Evolutionary conservation across 805 yeast genomes (phyloP), one percentile per base, ranked within the genome.

Genomic region (Candida jianshihensis): DNA sequence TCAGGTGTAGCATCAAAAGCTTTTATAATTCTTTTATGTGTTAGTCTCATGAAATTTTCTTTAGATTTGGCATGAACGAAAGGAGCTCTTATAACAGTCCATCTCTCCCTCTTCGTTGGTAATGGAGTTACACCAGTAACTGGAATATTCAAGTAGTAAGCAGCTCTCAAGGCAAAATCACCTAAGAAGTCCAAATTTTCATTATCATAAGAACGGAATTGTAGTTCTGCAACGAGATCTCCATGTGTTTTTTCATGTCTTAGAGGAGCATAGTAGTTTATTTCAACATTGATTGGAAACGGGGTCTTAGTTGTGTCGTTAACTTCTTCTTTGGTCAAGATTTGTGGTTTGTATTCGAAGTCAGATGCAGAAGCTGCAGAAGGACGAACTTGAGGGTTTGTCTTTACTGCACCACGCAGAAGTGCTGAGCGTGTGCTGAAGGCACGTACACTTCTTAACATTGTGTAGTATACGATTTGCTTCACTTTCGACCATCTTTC

Each of bases 21-120:
- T 47, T 70, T 71, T 46, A 92, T 67, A 41, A 73, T 58, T 43
- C 95, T 75, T 49, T 81, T 77, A 58, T 76, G 84, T 1, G 97
- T 92, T 33, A 75, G 71, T 65, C 97, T 79, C 65, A 85, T 84
- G 63, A 84, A 92, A 68, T 90, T 92, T 65, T 90, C 95, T 64
- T 92, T 92, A 9, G 92, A 73, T 59, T 88, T 89, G 35, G 97
- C 95, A 54, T 86, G 92, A 16, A 84, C 96, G 58, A 92, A 92
- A 2, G 97, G 97, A 4, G 96, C 79, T 57, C 81, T 75, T 52
- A 82, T 88, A 30, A 92, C 96, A 0, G 98, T 92, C 86, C 96
- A 90, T 48, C 88, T 74, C 60, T 90, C 84, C 49, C 79, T 75
- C 55, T 77, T 81, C 4, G 82, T 78, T 44, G 77, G 81, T 44